Evolutionary conservation across 352 stramenopile genomes (phyloP), one percentile per base, ranked within the genome.

Genomic region (Phytophthora pinifolia): DNA sequence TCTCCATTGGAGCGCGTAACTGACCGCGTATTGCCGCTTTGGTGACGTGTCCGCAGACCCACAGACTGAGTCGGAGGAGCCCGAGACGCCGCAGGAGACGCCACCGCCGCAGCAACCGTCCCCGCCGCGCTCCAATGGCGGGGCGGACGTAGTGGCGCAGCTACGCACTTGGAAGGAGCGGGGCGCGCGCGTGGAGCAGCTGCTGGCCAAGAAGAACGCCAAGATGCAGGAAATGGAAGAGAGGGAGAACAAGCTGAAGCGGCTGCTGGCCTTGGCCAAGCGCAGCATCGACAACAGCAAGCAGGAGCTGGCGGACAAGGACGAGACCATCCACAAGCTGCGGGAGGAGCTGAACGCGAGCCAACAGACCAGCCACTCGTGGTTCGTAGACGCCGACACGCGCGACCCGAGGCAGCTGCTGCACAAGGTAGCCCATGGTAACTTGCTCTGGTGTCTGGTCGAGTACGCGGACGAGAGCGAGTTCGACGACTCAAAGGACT

Each of bases 211-310:
- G 61, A 83, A 89, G 50, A 89, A 72, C 46, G 72, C 74, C 34
- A 84, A 75, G 50, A 80, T 90, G 29, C 73, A 90, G 48, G 82
- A 92, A 22, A 71, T 86, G 58, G 79, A 92, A 49, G 79, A 92
- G 46, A 92, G 79, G 77, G 83, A 95, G 47, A 62, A 62, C 22
- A 95, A 92, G 49, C 42, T 95, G 36, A 95, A 93, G 71, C 75
- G 85, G 4, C 50, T 95, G 49, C 60, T 95, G 30, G 80, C 82
- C 9, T 84, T 92, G 78, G 85, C 85, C n/a, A 95, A 95, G 59
- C 79, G 85, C 35, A 95, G 85, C 54, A 92, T 95, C 50, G 85
- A 95, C 53, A 95, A 92, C 62, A 95, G 83, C 59, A 92, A 93
- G 48, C 77, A 88, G 51, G 82, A 93, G 29, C 50, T 93, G 25